Conservation (phyloP, 192 early-diverging fungal species). For the Entomortierella chlamydospora region DNA sequence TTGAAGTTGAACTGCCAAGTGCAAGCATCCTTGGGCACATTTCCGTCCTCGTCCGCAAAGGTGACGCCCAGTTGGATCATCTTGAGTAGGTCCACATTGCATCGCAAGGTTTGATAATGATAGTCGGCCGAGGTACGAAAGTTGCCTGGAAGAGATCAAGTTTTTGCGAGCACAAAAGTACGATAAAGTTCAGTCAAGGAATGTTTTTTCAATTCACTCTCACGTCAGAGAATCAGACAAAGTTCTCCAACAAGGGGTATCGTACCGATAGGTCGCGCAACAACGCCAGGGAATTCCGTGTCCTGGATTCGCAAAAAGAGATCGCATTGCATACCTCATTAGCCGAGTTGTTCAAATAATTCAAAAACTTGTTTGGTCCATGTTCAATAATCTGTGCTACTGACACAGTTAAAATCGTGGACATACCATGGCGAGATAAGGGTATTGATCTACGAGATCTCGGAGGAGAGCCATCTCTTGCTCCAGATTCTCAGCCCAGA, state of each 20-base stretch:
- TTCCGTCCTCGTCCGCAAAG: slow-evolving; percentile 89
- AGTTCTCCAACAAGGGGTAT: neutral
- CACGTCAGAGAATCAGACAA: neutral
- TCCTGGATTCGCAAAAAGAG: slow-evolving; percentile 68
- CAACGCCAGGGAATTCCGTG: slow-evolving; percentile 99
- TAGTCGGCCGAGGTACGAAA: slow-evolving; percentile 97
- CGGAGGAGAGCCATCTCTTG: slow-evolving; percentile 91
- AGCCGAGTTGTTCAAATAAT: slow-evolving; percentile 20
- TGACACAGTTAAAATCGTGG: neutral
- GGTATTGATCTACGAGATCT: slow-evolving; percentile 89
- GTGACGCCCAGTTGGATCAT: slow-evolving; percentile 99
- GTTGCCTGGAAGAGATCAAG: slow-evolving; percentile 58
- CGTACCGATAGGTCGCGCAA: slow-evolving; percentile 92
- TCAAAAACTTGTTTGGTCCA: neutral
- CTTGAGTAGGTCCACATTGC: slow-evolving; percentile 97
- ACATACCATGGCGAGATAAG: slow-evolving; percentile 94
- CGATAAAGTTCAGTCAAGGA: neutral
- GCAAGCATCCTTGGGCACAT: slow-evolving; percentile 84
- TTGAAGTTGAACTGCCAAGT: slow-evolving; percentile 99
- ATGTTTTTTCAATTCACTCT: neutral
- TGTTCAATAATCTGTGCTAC: neutral
- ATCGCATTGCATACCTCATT: neutral
- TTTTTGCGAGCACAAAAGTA: too few species aligned
- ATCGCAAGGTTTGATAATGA: slow-evolving; percentile 97
- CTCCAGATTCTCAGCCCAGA: slow-evolving; percentile 96